Evolutionary conservation across 768 basidiomycete species (phyloP).

Genomic region (Symmetrospora coprosmae): DNA sequence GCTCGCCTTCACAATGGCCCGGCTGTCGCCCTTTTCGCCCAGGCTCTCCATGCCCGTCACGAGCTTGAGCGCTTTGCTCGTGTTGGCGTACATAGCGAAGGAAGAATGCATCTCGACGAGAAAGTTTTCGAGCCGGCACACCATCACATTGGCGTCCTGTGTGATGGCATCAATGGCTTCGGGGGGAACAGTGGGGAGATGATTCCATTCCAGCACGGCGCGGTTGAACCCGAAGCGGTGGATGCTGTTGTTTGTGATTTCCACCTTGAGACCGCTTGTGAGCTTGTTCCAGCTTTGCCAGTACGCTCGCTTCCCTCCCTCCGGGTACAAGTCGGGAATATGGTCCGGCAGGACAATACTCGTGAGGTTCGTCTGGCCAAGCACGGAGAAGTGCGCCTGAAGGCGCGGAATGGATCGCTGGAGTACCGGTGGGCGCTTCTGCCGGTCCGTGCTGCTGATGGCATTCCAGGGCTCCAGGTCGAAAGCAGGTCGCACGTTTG

Average conservation of each 20-base stretch:
- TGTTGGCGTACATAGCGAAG: slow-evolving; percentile 9
- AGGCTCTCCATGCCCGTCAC: neutral
- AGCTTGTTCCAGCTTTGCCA: slow-evolving; percentile 17
- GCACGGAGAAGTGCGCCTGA: neutral
- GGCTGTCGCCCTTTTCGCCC: slow-evolving; percentile 10
- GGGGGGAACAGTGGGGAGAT: neutral
- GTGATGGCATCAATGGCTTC: neutral
- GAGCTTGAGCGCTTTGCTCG: slow-evolving; percentile 9
- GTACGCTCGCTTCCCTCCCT: slow-evolving; percentile 7
- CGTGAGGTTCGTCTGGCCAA: neutral
- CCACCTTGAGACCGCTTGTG: slow-evolving; percentile 10
- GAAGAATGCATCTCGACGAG: neutral
- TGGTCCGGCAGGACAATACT: slow-evolving; percentile 11
- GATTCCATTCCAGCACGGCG: neutral
- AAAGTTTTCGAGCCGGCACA: slow-evolving; percentile 8
- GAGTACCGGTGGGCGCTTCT: neutral
- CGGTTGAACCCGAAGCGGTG: neutral
- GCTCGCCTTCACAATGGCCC: neutral
- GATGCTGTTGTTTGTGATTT: slow-evolving; percentile 16
- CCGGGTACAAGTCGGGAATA: neutral
- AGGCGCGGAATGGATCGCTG: neutral
- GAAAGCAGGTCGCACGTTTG: neutral
- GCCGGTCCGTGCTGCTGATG: neutral
- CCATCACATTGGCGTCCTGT: neutral
- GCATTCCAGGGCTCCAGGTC: neutral